Evolutionary conservation across 2,329 filamentous ascomycete species (phyloP).

Genomic region (Claviceps monticola): DNA sequence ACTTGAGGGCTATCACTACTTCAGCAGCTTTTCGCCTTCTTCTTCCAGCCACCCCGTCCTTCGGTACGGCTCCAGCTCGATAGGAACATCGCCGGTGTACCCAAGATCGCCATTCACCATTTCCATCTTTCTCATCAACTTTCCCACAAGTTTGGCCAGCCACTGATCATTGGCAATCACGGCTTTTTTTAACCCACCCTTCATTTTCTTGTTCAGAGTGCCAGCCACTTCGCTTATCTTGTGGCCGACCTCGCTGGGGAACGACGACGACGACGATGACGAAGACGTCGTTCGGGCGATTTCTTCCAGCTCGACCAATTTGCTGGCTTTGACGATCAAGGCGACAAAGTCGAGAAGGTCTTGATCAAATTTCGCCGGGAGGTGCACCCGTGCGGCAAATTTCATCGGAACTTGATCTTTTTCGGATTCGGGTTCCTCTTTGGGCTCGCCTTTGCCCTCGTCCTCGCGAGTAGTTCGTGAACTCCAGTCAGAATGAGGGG

Average conservation of each 20-base stretch:
- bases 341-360: conserved; percentile 5
- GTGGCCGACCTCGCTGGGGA: neutral
- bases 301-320: conserved; percentile 4
- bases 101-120: conserved; percentile 3
- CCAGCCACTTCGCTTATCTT: conserved; percentile 4
- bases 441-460: neutral
- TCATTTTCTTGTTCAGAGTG: conserved; percentile 29
- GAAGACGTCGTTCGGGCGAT: neutral
- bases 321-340: conserved; percentile 5
- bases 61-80: conserved; percentile 2
- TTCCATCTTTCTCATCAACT: conserved; percentile 3
- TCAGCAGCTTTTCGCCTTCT: conserved; percentile 25
- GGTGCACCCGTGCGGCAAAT: conserved; percentile 1
- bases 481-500: neutral
- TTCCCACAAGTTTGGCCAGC: conserved; percentile 4
- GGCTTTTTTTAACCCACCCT: conserved; percentile 31
- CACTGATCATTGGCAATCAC: conserved; percentile 12
- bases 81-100: conserved; percentile 1
- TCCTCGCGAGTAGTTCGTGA: neutral
- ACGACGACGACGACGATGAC: neutral
- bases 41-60: conserved; percentile 2
- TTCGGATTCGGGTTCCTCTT: neutral
- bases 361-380: conserved; percentile 3
- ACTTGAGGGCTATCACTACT: conserved; percentile 7
- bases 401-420: neutral